Conservation (phyloP, 345 rosid genomes). For the Rubroshorea leprosula region DNA sequence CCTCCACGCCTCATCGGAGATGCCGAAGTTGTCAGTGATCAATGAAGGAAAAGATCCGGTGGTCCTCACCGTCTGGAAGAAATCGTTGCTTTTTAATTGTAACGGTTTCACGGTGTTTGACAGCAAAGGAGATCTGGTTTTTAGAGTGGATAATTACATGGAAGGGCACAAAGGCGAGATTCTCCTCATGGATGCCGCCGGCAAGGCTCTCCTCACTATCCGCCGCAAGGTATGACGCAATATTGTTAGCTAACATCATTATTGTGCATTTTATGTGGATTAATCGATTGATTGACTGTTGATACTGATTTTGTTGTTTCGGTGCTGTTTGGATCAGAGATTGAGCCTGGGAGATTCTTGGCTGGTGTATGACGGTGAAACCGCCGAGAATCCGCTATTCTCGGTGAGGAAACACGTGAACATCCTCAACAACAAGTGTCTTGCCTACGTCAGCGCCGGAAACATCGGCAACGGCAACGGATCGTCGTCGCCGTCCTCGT, state of each 20-base stretch:
- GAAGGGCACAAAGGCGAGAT: conserved; percentile 45
- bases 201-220: conserved; percentile 82
- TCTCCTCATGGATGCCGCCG: conserved; percentile 86
- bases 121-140: conserved; percentile 62
- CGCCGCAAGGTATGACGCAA: conserved; percentile 83
- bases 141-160: conserved; percentile 84
- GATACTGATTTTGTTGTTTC: too few relatives aligned
- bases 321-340: conserved; percentile 43
- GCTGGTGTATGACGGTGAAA: conserved; percentile 81
- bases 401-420: conserved; percentile 48
- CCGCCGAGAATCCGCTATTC: conserved; percentile 41
- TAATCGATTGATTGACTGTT: too few relatives aligned
- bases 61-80: conserved; percentile 84
- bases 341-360: conserved; percentile 68
- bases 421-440: conserved; percentile 40
- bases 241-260: too few relatives aligned
- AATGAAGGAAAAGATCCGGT: conserved; percentile 5
- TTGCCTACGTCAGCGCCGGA: conserved; percentile 43
- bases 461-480: background rate
- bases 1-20: background rate
- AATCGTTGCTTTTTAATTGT: conserved; percentile 88
- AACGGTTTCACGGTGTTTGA: conserved; percentile 90
- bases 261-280: too few relatives aligned
- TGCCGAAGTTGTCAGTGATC: background rate
- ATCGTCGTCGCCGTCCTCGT: background rate